phyloP scores from a whole-genome alignment of 2,329 filamentous ascomycete species.

The Aspergillus brunneoviolaceus region DNA sequence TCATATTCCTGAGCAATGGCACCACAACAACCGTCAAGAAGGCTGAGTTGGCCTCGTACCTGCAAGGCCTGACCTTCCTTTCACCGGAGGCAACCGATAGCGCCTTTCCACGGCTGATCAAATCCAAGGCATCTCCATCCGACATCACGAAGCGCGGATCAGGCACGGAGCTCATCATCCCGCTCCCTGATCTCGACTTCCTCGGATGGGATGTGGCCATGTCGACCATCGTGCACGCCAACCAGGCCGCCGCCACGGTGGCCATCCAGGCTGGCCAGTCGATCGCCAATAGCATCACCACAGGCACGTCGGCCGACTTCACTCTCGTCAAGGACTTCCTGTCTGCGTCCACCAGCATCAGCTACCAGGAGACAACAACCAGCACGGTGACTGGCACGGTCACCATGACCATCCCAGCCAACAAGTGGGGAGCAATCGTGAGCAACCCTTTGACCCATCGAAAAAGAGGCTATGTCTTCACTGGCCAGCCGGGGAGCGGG shows the following conservation, averaged over 20 bases:
- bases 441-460: slow-evolving; percentile 20
- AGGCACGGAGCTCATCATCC: slow-evolving; percentile 15
- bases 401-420: slow-evolving; percentile 20
- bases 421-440: slow-evolving; percentile 19
- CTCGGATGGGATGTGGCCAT: slow-evolving; percentile 22
- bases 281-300: slow-evolving; percentile 18
- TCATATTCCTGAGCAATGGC: slow-evolving; percentile 12
- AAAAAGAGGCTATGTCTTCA: slow-evolving; percentile 18
- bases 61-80: slow-evolving; percentile 6
- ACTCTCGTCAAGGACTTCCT: slow-evolving; percentile 14
- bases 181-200: slow-evolving; percentile 17
- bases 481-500: slow-evolving; percentile 14
- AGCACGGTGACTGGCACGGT: slow-evolving; percentile 18
- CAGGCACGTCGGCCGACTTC: slow-evolving; percentile 6
- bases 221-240: slow-evolving; percentile 19
- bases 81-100: neutral
- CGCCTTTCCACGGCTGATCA: slow-evolving; percentile 1
- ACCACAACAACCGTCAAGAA: slow-evolving; percentile 15
- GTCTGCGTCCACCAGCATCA: slow-evolving; percentile 1
- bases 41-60: slow-evolving; percentile 10
- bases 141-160: slow-evolving; percentile 7
- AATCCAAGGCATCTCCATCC: neutral
- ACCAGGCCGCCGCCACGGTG: slow-evolving; percentile 15
- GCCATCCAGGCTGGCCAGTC: slow-evolving; percentile 15
- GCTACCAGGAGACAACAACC: slow-evolving; percentile 12